phyloP scores from a whole-genome alignment of 2,329 filamentous ascomycete species.

The Neofusicoccum kwambonambiense region DNA sequence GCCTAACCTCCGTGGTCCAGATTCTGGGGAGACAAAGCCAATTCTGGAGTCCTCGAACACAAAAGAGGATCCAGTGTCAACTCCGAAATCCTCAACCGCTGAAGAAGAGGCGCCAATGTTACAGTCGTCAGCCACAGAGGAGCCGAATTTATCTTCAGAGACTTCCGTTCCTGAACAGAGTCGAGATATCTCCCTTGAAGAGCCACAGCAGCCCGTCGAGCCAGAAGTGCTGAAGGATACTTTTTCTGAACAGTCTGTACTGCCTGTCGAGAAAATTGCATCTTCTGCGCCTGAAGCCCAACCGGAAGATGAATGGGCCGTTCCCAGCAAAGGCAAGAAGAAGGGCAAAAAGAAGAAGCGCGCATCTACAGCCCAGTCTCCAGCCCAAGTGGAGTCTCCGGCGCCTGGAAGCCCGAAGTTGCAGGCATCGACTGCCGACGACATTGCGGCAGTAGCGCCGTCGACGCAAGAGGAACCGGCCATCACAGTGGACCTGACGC shows the following conservation, averaged over 20 bases:
- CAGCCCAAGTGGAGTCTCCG: background rate
- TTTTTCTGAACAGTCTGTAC: background rate
- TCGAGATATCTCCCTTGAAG: background rate
- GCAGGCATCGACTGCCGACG: background rate
- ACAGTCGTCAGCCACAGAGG: background rate
- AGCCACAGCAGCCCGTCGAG: background rate
- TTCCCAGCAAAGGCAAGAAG: slow-evolving; percentile 29
- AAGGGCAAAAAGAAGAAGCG: slow-evolving; percentile 34
- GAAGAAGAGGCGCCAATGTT: background rate
- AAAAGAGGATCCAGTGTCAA: background rate
- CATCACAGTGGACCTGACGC: background rate
- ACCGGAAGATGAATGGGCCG: slow-evolving; percentile 20
- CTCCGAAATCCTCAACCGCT: background rate
- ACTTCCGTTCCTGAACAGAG: background rate
- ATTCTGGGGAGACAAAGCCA: no score
- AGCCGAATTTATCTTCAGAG: background rate
- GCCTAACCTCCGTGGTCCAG: no score
- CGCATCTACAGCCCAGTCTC: slow-evolving; percentile 21
- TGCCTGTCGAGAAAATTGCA: background rate
- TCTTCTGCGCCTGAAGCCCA: background rate
- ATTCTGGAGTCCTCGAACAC: background rate
- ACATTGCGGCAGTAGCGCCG: background rate
- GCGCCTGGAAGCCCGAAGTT: background rate
- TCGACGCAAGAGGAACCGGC: background rate
- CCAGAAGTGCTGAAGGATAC: background rate